Base-by-base conservation (phyloP, 495 filamentous ascomycete genomes). In the Rhypophila decipiens region DNA sequence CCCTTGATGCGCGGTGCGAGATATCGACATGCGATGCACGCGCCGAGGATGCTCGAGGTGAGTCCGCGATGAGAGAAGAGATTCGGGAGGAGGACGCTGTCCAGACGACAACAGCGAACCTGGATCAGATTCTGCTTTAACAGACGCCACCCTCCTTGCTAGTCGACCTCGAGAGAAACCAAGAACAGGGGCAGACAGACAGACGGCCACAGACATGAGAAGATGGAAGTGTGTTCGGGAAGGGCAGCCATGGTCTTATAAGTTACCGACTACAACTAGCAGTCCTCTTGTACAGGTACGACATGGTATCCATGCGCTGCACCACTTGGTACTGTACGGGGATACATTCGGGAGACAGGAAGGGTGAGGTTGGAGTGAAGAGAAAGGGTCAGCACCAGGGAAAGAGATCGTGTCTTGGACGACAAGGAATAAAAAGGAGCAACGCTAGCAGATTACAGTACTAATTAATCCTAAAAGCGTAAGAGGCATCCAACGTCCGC, bases 161-260 rank as follows among this genome's bases (percentile, higher is more conserved):
- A 9, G 17, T 17, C 36, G 13, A 18, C 12, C 9, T 9, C 17
- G 29, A 44, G 37, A 27, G 24, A 20, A 46, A 46, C 29, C 37
- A 50, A 39, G 21, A 42, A 34, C 33, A 24, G 41, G 27, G 45
- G 40, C n/a, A n/a, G n/a, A 45, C 36, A 45, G 41, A 40, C 40
- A 31, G 20, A 21, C 44, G 40, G 41, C 51, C 45, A 46, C 42
- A 33, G 43, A 27, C 13, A 5, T 4, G 23, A 31, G 22, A 45
- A 29, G 20, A 23, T 4, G 17, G 23, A 19, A 13, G 17, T 31
- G 36, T 29, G n/a, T 22, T 13, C n/a, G 20, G 46, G 37, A 42
- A 43, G 52, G 46, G 52, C 27, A 46, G 46, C 24, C 47, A 42
- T 46, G 29, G 52, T 47, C 50, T 54, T 54, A 54, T 54, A 50